Evolutionary conservation across 495 filamentous ascomycete species (phyloP).

Genomic region (Neurospora sp.): DNA sequence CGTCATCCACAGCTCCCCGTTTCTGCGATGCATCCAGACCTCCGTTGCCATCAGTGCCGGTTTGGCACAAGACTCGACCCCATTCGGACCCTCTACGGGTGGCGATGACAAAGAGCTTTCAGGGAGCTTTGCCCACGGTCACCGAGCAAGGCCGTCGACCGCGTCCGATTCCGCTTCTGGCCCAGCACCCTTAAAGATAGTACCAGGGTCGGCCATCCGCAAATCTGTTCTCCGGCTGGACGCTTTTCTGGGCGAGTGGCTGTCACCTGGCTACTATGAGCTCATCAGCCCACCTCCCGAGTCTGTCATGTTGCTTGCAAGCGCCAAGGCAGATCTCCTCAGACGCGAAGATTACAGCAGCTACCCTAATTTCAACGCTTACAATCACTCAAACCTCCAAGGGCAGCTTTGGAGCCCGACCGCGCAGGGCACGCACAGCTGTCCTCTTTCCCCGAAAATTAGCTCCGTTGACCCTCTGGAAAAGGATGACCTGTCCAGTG

Average conservation of each 20-base stretch:
- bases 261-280: constrained; percentile 86
- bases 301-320: constrained; percentile 75
- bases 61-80: constrained; percentile 54
- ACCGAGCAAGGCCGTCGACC: constrained; percentile 5
- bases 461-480: constrained; percentile 12
- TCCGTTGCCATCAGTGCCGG: constrained; percentile 83
- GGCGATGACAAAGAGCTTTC: background rate
- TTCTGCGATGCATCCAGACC: constrained; percentile 86
- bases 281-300: constrained; percentile 81
- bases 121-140: background rate
- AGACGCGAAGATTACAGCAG: constrained; percentile 54
- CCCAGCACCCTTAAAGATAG: background rate
- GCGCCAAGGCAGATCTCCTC: constrained; percentile 76
- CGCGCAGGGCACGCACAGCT: background rate
- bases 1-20: constrained; percentile 86
- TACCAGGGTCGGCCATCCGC: constrained; percentile 13
- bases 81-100: constrained; percentile 20
- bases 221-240: constrained; percentile 69
- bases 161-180: background rate
- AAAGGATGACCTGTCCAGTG: constrained; percentile 5
- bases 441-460: background rate
- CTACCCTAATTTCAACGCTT: constrained; percentile 29
- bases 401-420: constrained; percentile 32
- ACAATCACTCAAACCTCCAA: constrained; percentile 21
- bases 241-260: constrained; percentile 91